Conservation (phyloP, 352 stramenopile genomes). For the Phytophthora tubulina region DNA sequence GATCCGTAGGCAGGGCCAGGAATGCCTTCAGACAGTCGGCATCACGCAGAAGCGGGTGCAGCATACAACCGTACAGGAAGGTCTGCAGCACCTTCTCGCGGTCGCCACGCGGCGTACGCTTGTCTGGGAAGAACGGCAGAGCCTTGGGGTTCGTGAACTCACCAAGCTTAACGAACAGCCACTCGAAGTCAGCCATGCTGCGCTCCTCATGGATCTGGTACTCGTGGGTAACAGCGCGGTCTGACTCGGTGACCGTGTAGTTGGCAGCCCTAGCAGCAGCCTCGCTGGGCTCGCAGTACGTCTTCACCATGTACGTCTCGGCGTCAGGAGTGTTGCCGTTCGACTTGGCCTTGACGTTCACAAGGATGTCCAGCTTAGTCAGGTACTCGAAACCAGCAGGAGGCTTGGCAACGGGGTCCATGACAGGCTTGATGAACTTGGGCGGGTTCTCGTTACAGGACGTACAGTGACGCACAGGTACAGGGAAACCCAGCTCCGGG, state of each 20-base stretch:
- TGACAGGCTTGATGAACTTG: slow-evolving; percentile 82
- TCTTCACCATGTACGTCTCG: slow-evolving; percentile 81
- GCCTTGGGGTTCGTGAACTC: slow-evolving; percentile 86
- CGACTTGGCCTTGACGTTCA: slow-evolving; percentile 58
- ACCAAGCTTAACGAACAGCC: slow-evolving; percentile 79
- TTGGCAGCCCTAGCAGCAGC: slow-evolving; percentile 62
- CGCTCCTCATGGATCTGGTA: slow-evolving; percentile 79
- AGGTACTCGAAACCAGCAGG: slow-evolving; percentile 88
- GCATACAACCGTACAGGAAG: slow-evolving; percentile 83
- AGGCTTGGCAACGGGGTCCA: slow-evolving; percentile 81
- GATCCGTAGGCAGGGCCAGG: slow-evolving; percentile 73
- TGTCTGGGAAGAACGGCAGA: slow-evolving; percentile 82
- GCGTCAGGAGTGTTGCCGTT: slow-evolving; percentile 54
- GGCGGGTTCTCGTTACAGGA: slow-evolving; percentile 82
- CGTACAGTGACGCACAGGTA: slow-evolving; percentile 84
- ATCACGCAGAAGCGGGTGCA: slow-evolving; percentile 84
- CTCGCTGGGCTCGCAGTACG: slow-evolving; percentile 82
- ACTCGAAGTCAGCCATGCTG: slow-evolving; percentile 85
- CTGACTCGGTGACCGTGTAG: slow-evolving; percentile 60
- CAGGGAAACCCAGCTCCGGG: slow-evolving; percentile 80
- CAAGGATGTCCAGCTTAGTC: slow-evolving; percentile 84
- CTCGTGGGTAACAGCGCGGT: slow-evolving; percentile 82
- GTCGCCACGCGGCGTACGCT: slow-evolving; percentile 55
- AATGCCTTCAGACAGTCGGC: slow-evolving; percentile 88
- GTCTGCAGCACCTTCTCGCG: slow-evolving; percentile 80